Evolutionary conservation across 1,284 basidiomycete species (phyloP).

Genomic region (Apiotrichum domesticum): DNA sequence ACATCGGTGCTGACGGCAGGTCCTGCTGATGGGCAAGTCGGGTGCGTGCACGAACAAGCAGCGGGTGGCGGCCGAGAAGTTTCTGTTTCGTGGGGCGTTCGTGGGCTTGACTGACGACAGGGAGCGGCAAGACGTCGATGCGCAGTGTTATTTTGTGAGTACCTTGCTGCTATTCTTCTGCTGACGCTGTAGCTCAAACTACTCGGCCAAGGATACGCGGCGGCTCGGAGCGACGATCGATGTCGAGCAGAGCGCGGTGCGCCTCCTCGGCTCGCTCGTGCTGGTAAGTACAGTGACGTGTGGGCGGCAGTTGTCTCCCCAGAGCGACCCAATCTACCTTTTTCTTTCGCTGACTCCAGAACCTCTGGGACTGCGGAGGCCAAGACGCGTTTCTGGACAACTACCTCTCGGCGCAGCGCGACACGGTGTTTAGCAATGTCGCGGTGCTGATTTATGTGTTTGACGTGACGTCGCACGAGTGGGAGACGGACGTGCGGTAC

Average conservation of each 20-base stretch:
- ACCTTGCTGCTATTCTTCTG: neutral
- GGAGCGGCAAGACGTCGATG: conserved; percentile 81
- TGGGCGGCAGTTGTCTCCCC: too few relatives aligned
- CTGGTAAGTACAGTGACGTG: conserved; percentile 22
- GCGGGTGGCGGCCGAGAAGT: too few relatives aligned
- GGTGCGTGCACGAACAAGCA: conserved; percentile 43
- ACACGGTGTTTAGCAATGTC: conserved; percentile 90
- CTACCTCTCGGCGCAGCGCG: conserved; percentile 81
- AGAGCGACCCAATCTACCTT: conserved; percentile 50
- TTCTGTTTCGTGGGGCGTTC: neutral
- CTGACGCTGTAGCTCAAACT: conserved; percentile 65
- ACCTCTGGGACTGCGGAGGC: conserved; percentile 97
- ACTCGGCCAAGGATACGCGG: conserved; percentile 79
- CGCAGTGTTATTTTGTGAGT: conserved; percentile 95
- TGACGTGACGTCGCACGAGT: conserved; percentile 69
- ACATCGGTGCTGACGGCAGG: conserved; percentile 37
- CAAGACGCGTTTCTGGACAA: conserved; percentile 97
- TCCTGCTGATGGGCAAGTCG: conserved; percentile 90
- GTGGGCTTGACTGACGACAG: conserved; percentile 19
- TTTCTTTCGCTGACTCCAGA: conserved; percentile 40
- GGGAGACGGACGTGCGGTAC: conserved; percentile 68
- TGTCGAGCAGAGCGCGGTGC: conserved; percentile 94
- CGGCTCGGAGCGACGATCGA: conserved; percentile 94
- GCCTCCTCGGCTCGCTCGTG: conserved; percentile 67
- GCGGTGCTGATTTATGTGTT: conserved; percentile 98